Base-by-base conservation (phyloP, 2,329 filamentous ascomycete species). In the Alternaria tenuissima region DNA sequence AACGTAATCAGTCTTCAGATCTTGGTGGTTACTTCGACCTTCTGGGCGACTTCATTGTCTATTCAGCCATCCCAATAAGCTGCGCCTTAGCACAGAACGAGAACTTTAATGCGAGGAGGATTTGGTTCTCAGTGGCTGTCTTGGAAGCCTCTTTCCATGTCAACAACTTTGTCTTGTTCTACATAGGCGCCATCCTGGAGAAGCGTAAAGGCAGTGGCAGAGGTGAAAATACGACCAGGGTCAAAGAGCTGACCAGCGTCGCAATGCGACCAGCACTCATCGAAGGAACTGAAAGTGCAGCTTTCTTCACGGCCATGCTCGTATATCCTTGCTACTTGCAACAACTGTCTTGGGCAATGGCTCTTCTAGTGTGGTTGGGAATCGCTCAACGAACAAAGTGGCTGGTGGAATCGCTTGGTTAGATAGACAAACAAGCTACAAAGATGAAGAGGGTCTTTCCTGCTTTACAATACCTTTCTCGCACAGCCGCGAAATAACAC, bases 211-310 rank as follows among this genome's bases (percentile, higher is more conserved):
- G 46, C n/a, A 24, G 46, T n/a, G 28, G 46, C 3, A 24, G 22
- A 20, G 46, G 32, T 16, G 32, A 36, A 11, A 36, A 49, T 49
- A n/a, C 16, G 18, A 49, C 18, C 46, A n/a, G 30, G n/a, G n/a
- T 34, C 9, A 49, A 34, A 49, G 46, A 49, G 30, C 20, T 49
- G 46, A 49, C 28, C n/a, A 49, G 30, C 28, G 28, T 49, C 16
- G 46, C n/a, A 14, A 49, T 49, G 46, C 26, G 28, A 49, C 46
- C 46, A 22, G 46, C 46, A 24, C 28, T 49, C 18, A n/a, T 49
- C n/a, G 46, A 49, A 49, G 46, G 46, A n/a, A 49, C 46, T n/a
- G 46, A 49, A 34, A 34, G 46, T 28, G 46, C 46, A n/a, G 30
- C 20, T 49, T 49, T 49, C 20, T 49, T 49, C 26, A 49, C 46